Evolutionary conservation across 345 rosid genomes (phyloP), one percentile per base, ranked within the genome.

Genomic region (Pistacia atlantica): DNA sequence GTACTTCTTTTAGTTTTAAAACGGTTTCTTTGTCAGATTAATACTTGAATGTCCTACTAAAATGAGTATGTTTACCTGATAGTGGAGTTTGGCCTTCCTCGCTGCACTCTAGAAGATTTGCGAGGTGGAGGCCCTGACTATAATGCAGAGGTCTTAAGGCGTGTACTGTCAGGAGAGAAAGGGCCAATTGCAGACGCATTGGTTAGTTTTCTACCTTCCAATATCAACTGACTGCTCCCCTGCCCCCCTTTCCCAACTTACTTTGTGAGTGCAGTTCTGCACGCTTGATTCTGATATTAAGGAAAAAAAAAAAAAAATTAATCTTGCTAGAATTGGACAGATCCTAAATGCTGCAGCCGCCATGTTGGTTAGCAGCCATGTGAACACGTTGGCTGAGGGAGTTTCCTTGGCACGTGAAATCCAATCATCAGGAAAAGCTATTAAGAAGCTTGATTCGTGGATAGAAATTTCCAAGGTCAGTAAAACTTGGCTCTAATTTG

Each of bases 311-410:
- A 60, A 18, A 4, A 8, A 37, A 54, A 77, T 69, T 83, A 58
- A 69, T 68, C 38, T 10, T 10, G 22, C 66, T 74, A 71, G 42
- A 46, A 61, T 79, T 55, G 70, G 31, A 67, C 88, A 97, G 99
- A 88, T 94, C 80, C 86, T 97, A n/a, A 94, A 92, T 78, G 94
- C 99, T 77, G 99, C 97, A 18, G 97, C 98, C 13, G 95, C 98
- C 63, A 93, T 94, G 13, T 68, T 90, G 67, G 98, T 97, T 11
- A 78, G 92, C 67, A 86, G 90, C 65, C 68, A 13, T 61, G 97
- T 84, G 46, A 71, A 77, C n/a, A 85, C 90, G 12, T 83, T 94
- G 25, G 87, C 84, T 20, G 92, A 91, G 77, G 98, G 97, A 73
- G 91, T 97, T 12, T 69, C 67, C 60, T 48, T 92, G 84, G 98